Base-by-base conservation (phyloP, 805 yeast genomes). In the Hanseniaspora meyeri region DNA sequence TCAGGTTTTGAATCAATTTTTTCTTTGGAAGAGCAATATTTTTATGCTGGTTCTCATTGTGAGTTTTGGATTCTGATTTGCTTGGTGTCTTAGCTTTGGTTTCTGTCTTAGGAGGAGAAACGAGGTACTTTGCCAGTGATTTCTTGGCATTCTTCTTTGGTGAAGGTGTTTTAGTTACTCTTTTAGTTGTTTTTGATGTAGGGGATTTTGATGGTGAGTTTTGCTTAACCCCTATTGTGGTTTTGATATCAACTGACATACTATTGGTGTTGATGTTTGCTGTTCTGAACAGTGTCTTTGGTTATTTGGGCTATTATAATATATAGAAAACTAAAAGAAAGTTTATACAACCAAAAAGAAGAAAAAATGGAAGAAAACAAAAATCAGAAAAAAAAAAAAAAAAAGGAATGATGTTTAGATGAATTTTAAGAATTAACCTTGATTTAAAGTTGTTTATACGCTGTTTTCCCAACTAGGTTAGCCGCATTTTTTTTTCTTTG, bases 91-190 rank as follows among this genome's bases (percentile, higher is more conserved):
- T 38, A 27, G 54, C 38, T n/a, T 45, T 51, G 7, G n/a, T 24
- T 14, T n/a, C 45, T 27, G 55, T 51, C 12, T 24, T 45, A 16
- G 55, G 55, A 43, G 55, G 55, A 4, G 55, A 43, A 3, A 16
- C 42, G 37, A 51, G 10, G 27, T 51, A 47, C 1, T 36, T 36
- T 14, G 16, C 8, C 16, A 40, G 16, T 31, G 47, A 50, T 5
- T 37, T 43, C 38, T 36, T 37, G 8, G 12, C 34, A 16, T 29
- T 37, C 37, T 29, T 51, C 16, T 14, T 37, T 7, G 55, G 55
- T 16, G 55, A 51, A 20, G 55, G 55, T 4, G 55, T 51, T 37
- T 51, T 51, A 37, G 38, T 27, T 4, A 51, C 29, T 45, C 29
- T 51, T 8, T 51, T 51, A 14, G 43, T 51, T n/a, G 17, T 24